These are phyloP conservation scores for Eimeria mitis DNA, from an alignment of 169 alveolate genomes.

Conservation along the genomic window DNA sequence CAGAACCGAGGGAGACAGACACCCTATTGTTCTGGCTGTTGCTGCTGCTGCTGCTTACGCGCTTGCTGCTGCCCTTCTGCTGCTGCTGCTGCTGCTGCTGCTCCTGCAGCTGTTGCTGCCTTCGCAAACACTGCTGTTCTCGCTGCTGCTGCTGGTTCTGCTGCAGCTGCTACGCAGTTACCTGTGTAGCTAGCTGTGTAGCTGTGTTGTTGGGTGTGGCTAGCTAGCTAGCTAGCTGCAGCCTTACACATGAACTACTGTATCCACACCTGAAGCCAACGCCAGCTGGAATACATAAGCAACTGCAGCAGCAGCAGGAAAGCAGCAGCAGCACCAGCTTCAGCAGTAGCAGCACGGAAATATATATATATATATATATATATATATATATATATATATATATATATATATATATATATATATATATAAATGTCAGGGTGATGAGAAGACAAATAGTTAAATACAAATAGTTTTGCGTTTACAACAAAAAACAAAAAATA, in stretches of 20 bases:
- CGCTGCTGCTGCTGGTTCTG: neutral
- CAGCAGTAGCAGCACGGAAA: neutral
- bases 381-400: neutral
- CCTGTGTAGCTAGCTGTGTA: neutral
- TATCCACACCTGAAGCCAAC: neutral
- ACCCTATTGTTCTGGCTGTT: neutral
- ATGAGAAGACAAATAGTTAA: neutral
- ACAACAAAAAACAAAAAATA: neutral
- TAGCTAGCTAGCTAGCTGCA: neutral
- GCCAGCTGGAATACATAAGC: neutral
- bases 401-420: neutral
- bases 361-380: neutral
- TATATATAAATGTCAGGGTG: no score
- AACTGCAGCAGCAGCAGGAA: neutral
- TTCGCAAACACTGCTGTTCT: neutral
- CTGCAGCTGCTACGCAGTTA: neutral
- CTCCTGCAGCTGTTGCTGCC: slow-evolving; percentile 16
- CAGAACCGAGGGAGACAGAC: neutral
- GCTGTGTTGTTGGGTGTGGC: neutral
- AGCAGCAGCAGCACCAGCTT: neutral
- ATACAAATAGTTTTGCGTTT: neutral
- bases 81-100: slow-evolving; percentile 3
- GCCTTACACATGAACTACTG: neutral
- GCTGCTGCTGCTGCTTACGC: neutral
- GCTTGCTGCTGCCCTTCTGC: slow-evolving; percentile 2